phyloP scores from a whole-genome alignment of 306 rosid genomes.

The Rosa multiflora region DNA sequence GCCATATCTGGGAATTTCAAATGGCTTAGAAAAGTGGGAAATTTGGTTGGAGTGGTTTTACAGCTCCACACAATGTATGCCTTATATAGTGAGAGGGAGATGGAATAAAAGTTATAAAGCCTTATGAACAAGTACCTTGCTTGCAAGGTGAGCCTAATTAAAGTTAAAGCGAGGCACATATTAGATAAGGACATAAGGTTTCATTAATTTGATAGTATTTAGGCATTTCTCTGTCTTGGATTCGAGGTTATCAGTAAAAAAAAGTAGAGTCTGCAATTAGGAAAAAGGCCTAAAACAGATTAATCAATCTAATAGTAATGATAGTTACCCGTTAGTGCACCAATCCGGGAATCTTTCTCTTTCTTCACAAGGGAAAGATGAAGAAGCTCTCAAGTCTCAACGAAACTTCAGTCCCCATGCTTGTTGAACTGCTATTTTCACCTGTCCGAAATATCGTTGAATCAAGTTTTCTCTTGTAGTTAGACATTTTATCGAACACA shows the following conservation, averaged over 20 bases:
- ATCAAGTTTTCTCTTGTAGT: not conserved
- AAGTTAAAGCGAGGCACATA: slow-evolving; percentile 50
- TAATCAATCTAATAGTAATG: not conserved
- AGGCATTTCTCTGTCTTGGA: slow-evolving; percentile 6
- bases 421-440: not conserved
- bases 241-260: slow-evolving; percentile 18
- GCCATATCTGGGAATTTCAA: slow-evolving; percentile 38
- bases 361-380: not conserved
- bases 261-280: not conserved
- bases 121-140: slow-evolving; percentile 74
- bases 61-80: slow-evolving; percentile 8
- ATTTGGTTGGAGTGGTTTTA: slow-evolving; percentile 24
- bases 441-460: not conserved
- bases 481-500: not conserved
- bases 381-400: not conserved
- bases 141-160: slow-evolving; percentile 49
- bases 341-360: not conserved
- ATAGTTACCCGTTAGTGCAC: not conserved
- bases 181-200: slow-evolving; percentile 26
- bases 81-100: slow-evolving; percentile 40
- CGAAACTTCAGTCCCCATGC: not conserved
- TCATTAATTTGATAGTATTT: slow-evolving; percentile 15
- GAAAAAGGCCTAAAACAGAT: not conserved
- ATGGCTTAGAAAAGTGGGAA: not conserved
- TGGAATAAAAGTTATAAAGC: slow-evolving; percentile 54